A percentile compares a stretch with the other conserved stretches of the same genome.
Conservation (phyloP, 371 early-diverging fungal genomes). For the Lichtheimia corymbifera region DNA sequence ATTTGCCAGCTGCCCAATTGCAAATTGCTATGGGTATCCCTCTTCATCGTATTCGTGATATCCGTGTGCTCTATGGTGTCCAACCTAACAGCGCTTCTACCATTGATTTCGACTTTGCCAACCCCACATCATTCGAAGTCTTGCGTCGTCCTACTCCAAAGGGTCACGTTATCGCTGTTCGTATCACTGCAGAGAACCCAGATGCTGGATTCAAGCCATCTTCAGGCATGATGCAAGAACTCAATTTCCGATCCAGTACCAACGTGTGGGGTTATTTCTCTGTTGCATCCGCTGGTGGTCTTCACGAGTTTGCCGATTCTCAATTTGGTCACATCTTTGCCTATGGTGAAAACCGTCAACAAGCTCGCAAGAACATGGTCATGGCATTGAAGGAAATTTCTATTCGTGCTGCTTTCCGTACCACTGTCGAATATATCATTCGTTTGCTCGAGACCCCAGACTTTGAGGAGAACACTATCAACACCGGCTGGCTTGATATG, state of each 20-base stretch:
- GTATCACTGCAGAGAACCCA: constrained; percentile 99
- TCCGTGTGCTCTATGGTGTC: constrained; percentile 91
- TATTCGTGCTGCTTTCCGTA: constrained; percentile 97
- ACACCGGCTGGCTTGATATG: constrained; percentile 96
- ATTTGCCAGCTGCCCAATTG: constrained; percentile 96
- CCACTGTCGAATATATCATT: constrained; percentile 96
- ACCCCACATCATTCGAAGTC: constrained; percentile 72
- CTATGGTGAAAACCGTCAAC: constrained; percentile 93
- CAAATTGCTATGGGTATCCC: constrained; percentile 98
- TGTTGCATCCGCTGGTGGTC: constrained; percentile 90
- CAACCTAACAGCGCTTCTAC: constrained; percentile 79
- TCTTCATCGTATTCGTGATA: constrained; percentile 91
- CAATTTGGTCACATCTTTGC: constrained; percentile 99
- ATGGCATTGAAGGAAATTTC: constrained; percentile 97
- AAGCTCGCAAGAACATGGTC: constrained; percentile 94
- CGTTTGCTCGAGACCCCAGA: constrained; percentile 90
- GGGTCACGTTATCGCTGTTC: constrained; percentile 97
- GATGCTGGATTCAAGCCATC: constrained; percentile 98
- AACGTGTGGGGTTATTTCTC: constrained; percentile 99
- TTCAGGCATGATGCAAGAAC: constrained; percentile 92
- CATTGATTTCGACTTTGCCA: constrained; percentile 91
- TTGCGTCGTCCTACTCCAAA: constrained; percentile 92
- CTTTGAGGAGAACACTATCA: constrained; percentile 88
- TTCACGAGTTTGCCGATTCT: constrained; percentile 98
- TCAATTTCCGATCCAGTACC: constrained; percentile 91